These are phyloP conservation scores for Nothophytophthora sp. DNA, from an alignment of 352 stramenopile genomes.

Conservation along the genomic window DNA sequence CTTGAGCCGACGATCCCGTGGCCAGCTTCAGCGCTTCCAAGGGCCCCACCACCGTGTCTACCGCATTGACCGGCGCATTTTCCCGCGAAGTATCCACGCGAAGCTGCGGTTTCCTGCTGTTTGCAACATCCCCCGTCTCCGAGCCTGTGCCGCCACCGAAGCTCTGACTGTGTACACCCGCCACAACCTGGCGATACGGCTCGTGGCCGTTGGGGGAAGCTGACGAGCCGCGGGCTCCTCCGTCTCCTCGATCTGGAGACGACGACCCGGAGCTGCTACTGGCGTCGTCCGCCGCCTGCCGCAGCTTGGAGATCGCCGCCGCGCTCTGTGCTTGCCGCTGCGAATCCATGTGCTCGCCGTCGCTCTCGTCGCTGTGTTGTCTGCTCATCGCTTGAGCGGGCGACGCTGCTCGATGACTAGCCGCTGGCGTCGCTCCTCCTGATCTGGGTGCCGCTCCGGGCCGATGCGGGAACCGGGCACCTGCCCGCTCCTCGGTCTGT, in stretches of 20 bases:
- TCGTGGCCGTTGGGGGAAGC: slow-evolving; percentile 16
- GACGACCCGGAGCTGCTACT: slow-evolving; percentile 26
- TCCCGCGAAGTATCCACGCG: slow-evolving; percentile 50
- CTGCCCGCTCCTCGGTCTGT: slow-evolving; percentile 48
- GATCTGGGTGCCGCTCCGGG: slow-evolving; percentile 20
- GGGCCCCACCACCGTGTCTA: slow-evolving; percentile 47
- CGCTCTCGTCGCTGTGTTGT: slow-evolving; percentile 28
- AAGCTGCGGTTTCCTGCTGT: slow-evolving; percentile 38
- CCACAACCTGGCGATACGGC: slow-evolving; percentile 58
- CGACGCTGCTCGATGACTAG: slow-evolving; percentile 25
- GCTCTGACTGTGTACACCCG: slow-evolving; percentile 24
- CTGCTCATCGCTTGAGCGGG: slow-evolving; percentile 18
- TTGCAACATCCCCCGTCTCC: slow-evolving; percentile 15
- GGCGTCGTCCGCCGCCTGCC: slow-evolving; percentile 31
- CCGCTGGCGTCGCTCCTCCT: slow-evolving; percentile 6
- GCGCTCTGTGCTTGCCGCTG: slow-evolving; percentile 78
- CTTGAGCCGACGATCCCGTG: slow-evolving; percentile 56
- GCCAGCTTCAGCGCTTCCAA: slow-evolving; percentile 74
- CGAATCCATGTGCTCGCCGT: slow-evolving; percentile 30
- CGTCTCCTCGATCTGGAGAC: slow-evolving; percentile 16
- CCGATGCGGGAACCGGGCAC: slow-evolving; percentile 53
- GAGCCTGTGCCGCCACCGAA: slow-evolving; percentile 4
- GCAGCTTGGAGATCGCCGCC: slow-evolving; percentile 68
- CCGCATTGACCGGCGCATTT: slow-evolving; percentile 18
- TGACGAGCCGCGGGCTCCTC: slow-evolving; percentile 20